Evolutionary conservation across 495 filamentous ascomycete species (phyloP), one percentile per base, ranked within the genome.

Genomic region (Lophium mytilinum): DNA sequence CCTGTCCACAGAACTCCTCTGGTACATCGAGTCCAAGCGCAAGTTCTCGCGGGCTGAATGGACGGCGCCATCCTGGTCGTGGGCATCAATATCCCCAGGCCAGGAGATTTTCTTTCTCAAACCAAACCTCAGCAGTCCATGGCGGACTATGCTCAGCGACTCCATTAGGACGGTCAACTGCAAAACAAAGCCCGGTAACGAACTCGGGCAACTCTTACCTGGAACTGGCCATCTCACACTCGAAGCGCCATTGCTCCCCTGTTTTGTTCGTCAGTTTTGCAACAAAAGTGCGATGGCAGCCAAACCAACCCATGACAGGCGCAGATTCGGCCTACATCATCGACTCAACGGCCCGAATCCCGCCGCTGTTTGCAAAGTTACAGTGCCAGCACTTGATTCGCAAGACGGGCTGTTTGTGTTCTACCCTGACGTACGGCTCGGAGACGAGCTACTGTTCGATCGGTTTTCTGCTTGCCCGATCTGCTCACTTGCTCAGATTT

Each of bases 41-140:
- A 33, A 52, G 19, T 35, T 12, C n/a, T n/a, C 40, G 8, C 14
- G 40, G 17, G 33, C n/a, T n/a, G 49, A 3, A 1, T 52, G 49
- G 49, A 52, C 49, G 12, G 49, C 49, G 3, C 49, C 49, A n/a
- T 35, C 49, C 10, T 52, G 49, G 49, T 52, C 49, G 37, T 52
- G 49, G 49, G 49, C 49, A 5, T 34, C 19, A n/a, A 9, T 52
- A 24, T 14, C 19, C n/a, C 18, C 19, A 1, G 49, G 49, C 11
- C 49, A 52, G 37, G 19, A 14, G 3, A 33, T 52, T 4, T 52
- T 52, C 33, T 24, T 15, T 34, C 11, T 15, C n/a, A 37, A 52
- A 52, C 21, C 19, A 14, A 19, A 52, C 33, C 14, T n/a, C 11
- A 19, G 12, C 19, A 30, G 24, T 5, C 24, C 49, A 8, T 33